These are phyloP conservation scores for Cladosporium oxysporum DNA, from an alignment of 2,329 filamentous ascomycete genomes.

Conservation along the genomic window DNA sequence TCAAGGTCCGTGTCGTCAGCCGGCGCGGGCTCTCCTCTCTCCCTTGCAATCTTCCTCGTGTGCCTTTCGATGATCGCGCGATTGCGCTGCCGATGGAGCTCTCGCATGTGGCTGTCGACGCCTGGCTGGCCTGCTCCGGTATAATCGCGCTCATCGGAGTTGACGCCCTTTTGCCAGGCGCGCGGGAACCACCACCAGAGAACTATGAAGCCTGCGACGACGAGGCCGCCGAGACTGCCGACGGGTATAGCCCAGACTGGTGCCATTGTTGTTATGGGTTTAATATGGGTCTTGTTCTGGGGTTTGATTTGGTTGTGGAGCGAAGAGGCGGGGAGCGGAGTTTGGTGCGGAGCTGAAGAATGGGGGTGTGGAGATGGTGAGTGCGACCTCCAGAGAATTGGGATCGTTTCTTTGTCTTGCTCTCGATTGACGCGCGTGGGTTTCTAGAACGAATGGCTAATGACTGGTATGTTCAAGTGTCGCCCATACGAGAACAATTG, in stretches of 20 bases:
- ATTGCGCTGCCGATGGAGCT: conserved; percentile 22
- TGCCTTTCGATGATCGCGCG: conserved; percentile 26
- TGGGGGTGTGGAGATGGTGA: not conserved
- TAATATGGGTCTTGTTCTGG: not conserved
- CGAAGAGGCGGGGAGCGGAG: conserved; percentile 5
- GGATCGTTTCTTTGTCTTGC: not conserved
- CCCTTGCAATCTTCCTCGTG: conserved; percentile 22
- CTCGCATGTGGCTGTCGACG: conserved; percentile 17
- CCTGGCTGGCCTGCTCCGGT: not conserved
- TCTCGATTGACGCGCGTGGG: not conserved
- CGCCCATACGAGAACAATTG: not conserved
- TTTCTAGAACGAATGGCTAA: not conserved
- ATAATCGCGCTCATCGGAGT: conserved; percentile 25
- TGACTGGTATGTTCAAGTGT: not conserved
- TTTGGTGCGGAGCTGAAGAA: not conserved
- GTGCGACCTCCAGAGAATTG: no score
- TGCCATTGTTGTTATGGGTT: conserved; percentile 23
- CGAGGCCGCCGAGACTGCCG: conserved; percentile 30
- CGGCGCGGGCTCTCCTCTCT: conserved; percentile 23
- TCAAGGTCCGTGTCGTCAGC: conserved; percentile 4
- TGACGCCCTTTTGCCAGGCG: conserved; percentile 28
- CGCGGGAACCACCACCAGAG: conserved; percentile 36
- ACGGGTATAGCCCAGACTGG: conserved; percentile 31
- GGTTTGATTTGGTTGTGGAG: not conserved
- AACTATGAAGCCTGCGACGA: conserved; percentile 28